phyloP scores from a whole-genome alignment of 768 basidiomycete species.

The Hortiboletus campestris region DNA sequence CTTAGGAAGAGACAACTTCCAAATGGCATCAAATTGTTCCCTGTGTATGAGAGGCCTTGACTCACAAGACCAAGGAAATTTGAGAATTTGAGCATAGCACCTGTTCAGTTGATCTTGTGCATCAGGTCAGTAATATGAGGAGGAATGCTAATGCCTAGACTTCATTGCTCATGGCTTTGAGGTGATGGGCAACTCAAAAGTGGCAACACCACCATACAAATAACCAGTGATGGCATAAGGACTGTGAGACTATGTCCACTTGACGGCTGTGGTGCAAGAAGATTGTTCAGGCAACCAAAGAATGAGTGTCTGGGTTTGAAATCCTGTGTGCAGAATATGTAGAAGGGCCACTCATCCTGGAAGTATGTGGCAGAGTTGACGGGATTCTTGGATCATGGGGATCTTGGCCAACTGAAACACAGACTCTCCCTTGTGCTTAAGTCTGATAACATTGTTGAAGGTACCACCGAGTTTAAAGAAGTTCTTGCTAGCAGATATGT shows the following conservation, averaged over 20 bases:
- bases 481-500: constrained; percentile 32
- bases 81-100: background rate
- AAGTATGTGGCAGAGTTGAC: constrained; percentile 40
- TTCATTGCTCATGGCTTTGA: constrained; percentile 34
- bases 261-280: constrained; percentile 35
- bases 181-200: constrained; percentile 41
- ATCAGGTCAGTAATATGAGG: constrained; percentile 42
- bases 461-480: constrained; percentile 43
- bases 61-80: no score
- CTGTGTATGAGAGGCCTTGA: no score
- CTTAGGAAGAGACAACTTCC: constrained; percentile 28
- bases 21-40: constrained; percentile 16
- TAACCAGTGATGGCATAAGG: constrained; percentile 45
- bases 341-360: constrained; percentile 41
- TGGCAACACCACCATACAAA: constrained; percentile 44
- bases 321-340: constrained; percentile 44
- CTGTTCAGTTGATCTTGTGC: constrained; percentile 41
- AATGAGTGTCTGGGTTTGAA: constrained; percentile 39
- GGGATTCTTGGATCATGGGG: constrained; percentile 39
- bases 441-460: constrained; percentile 37
- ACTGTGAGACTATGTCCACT: constrained; percentile 34
- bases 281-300: constrained; percentile 38
- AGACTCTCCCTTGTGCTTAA: constrained; percentile 28
- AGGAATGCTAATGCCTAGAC: constrained; percentile 44
- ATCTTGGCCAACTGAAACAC: constrained; percentile 31